These are phyloP conservation scores for Phytophthora boehmeriae DNA, from an alignment of 352 stramenopile species.

Conservation along the genomic window DNA sequence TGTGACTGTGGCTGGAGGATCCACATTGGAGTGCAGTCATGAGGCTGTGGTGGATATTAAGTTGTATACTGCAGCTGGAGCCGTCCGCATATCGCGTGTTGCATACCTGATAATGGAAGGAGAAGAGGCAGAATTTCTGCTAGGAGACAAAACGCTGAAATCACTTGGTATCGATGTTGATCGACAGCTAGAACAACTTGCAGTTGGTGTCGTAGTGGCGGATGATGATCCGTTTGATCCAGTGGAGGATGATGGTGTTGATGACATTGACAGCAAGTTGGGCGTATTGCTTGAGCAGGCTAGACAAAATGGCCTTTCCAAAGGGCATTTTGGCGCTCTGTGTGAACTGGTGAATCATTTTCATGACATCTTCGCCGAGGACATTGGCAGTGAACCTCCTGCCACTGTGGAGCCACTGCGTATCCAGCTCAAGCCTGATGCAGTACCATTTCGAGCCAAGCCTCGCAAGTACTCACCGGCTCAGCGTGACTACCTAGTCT, in stretches of 20 bases:
- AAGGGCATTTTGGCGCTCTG: neutral
- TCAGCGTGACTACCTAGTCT: neutral
- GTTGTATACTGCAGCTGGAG: conserved; percentile 8
- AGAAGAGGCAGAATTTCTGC: conserved; percentile 10
- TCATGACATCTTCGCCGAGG: conserved; percentile 7
- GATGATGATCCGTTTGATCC: conserved; percentile 11
- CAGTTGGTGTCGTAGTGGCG: neutral
- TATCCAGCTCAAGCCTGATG: neutral
- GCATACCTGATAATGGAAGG: conserved; percentile 9
- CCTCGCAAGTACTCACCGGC: conserved; percentile 4
- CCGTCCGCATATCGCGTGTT: conserved; percentile 6
- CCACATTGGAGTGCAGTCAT: neutral
- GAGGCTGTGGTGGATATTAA: conserved; percentile 2
- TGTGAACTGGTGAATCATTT: conserved; percentile 3
- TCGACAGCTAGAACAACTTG: conserved; percentile 7
- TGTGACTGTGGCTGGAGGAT: neutral
- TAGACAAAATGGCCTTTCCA: conserved; percentile 1
- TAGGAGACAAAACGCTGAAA: conserved; percentile 9
- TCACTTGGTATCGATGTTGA: conserved; percentile 18
- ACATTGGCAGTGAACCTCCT: neutral
- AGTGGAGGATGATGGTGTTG: neutral
- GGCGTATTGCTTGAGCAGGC: conserved; percentile 1
- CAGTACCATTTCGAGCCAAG: neutral
- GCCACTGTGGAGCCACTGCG: conserved; percentile 10
- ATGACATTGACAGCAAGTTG: no score